Evolutionary conservation across 2,329 filamentous ascomycete species (phyloP).

Genomic region (Neophaeococcomyces mojaviensis): DNA sequence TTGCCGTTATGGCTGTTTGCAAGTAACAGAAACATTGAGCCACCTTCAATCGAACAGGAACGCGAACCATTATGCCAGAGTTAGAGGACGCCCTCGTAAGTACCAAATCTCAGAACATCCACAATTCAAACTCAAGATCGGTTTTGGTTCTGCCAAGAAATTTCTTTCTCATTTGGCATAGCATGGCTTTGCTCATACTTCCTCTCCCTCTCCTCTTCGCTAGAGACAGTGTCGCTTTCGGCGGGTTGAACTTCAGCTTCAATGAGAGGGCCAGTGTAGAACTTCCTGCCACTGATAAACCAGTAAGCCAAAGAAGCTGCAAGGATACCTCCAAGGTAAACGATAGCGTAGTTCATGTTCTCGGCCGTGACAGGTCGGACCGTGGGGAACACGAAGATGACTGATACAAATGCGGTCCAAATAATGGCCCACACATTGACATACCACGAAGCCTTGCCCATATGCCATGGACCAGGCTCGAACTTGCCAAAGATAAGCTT

Average conservation of each 20-base stretch:
- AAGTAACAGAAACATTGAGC: too few relatives aligned
- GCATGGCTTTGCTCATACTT: too few relatives aligned
- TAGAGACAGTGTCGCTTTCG: too few relatives aligned
- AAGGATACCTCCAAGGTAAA: conserved; percentile 42
- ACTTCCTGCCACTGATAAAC: conserved; percentile 38
- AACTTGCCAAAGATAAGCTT: conserved; percentile 45
- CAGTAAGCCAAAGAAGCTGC: conserved; percentile 40
- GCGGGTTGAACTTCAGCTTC: conserved; percentile 24
- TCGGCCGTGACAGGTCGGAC: conserved; percentile 38
- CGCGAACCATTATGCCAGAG: too few relatives aligned
- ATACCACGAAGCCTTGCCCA: conserved; percentile 36
- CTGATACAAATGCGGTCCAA: conserved; percentile 47
- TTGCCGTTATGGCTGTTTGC: too few relatives aligned
- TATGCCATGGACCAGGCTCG: conserved; percentile 45
- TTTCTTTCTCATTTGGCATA: too few relatives aligned
- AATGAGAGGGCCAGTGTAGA: conserved; percentile 42
- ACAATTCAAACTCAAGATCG: too few relatives aligned
- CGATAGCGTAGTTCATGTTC: conserved; percentile 51
- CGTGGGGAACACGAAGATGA: conserved; percentile 50
- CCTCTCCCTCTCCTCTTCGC: too few relatives aligned
- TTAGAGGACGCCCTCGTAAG: too few relatives aligned
- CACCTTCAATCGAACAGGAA: too few relatives aligned
- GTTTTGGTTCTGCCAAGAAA: too few relatives aligned
- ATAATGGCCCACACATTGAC: conserved; percentile 44
- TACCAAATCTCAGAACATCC: too few relatives aligned